phyloP scores from a whole-genome alignment of 495 filamentous ascomycete genomes.

The Penicillium odoratum region DNA sequence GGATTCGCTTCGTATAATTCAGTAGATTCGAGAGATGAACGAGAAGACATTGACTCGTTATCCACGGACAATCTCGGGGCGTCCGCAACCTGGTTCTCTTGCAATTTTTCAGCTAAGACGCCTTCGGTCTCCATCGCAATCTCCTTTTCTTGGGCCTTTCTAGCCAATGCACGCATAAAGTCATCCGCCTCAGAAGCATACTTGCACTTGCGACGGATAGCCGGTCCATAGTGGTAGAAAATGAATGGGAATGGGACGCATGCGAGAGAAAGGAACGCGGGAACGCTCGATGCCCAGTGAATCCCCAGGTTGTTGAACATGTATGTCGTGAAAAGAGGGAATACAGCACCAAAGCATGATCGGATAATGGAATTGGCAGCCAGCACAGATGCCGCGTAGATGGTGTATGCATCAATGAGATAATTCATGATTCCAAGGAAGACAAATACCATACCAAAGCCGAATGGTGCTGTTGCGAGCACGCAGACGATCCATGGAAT shows the following conservation, averaged over 20 bases:
- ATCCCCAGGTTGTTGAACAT: constrained; percentile 69
- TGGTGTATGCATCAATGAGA: constrained; percentile 68
- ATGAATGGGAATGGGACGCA: constrained; percentile 71
- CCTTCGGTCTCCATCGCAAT: constrained; percentile 3
- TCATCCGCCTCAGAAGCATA: constrained; percentile 62
- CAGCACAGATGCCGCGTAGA: constrained; percentile 70
- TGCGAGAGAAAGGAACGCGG: constrained; percentile 64
- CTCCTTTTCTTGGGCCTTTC: constrained; percentile 11
- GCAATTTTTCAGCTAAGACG: not conserved
- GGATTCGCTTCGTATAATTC: constrained; percentile 27
- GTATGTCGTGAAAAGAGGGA: constrained; percentile 69
- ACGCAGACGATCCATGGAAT: constrained; percentile 66
- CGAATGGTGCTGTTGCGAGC: constrained; percentile 60
- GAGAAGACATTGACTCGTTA: constrained; percentile 5
- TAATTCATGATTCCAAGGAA: constrained; percentile 69
- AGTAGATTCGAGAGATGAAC: constrained; percentile 10
- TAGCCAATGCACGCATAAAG: constrained; percentile 23
- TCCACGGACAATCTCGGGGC: not conserved
- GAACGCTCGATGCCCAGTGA: constrained; percentile 71
- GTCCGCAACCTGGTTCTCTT: not conserved
- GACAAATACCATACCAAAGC: constrained; percentile 65
- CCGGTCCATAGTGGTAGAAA: constrained; percentile 64
- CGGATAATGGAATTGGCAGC: constrained; percentile 69
- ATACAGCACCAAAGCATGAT: constrained; percentile 63
- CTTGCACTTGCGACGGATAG: constrained; percentile 63